Evolutionary conservation across 257 asterid species (phyloP).

Genomic region (Mitragyna speciosa): DNA sequence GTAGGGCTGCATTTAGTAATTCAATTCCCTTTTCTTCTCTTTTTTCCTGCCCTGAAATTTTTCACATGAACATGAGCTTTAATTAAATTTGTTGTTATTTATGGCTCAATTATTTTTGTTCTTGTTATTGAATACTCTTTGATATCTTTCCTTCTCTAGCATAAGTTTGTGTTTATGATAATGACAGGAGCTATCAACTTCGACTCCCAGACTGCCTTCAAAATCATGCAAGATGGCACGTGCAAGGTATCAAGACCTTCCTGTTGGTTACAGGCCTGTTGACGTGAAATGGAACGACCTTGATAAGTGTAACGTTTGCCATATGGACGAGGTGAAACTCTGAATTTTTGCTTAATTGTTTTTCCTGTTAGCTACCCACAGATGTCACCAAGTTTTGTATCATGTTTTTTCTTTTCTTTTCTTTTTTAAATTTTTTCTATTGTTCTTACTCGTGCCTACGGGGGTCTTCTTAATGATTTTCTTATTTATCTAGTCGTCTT

Average conservation of each 20-base stretch:
- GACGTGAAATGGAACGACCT: slow-evolving; percentile 94
- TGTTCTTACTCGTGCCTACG: not conserved
- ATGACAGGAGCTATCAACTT: slow-evolving; percentile 70
- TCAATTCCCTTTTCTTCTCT: not conserved
- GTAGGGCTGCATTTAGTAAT: not conserved
- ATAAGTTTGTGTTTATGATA: slow-evolving; percentile 19
- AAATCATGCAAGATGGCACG: slow-evolving; percentile 51
- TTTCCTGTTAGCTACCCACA: slow-evolving; percentile 8
- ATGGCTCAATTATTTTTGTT: not conserved
- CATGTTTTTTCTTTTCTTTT: no score
- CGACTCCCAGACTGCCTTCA: slow-evolving; percentile 40
- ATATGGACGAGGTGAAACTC: slow-evolving; percentile 89
- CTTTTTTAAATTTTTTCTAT: not conserved
- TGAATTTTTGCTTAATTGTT: slow-evolving; percentile 14
- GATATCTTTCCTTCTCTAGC: slow-evolving; percentile 27
- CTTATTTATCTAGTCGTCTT: not conserved
- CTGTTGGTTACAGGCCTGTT: slow-evolving; percentile 74
- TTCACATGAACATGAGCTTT: not conserved
- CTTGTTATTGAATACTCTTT: not conserved
- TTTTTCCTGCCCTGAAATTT: not conserved
- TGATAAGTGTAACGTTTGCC: slow-evolving; percentile 97
- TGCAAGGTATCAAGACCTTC: slow-evolving; percentile 46
- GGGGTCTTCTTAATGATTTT: not conserved
- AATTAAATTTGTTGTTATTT: not conserved
- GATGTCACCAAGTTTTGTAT: not conserved